Evolutionary conservation across 164 flowering plant species (phyloP).

Genomic region (Saururus chinensis): DNA sequence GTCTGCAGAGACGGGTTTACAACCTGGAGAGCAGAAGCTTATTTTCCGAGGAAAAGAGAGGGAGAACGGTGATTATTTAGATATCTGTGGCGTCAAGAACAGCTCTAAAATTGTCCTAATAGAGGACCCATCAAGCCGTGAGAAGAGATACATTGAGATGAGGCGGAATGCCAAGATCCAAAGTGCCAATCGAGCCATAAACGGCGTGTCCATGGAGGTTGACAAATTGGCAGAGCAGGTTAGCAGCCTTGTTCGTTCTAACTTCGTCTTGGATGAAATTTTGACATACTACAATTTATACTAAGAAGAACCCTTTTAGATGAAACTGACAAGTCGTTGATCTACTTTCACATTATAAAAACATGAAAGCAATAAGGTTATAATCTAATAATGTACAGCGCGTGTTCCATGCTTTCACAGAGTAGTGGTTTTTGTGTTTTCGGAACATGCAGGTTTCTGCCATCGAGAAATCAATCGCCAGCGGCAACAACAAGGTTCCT

Average conservation of each 20-base stretch:
- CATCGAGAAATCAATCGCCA: slow-evolving; percentile 46
- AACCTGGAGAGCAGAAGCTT: slow-evolving; percentile 46
- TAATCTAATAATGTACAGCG: background rate
- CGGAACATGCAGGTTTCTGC: slow-evolving; percentile 34
- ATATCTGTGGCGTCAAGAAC: slow-evolving; percentile 50
- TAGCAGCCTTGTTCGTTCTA: background rate
- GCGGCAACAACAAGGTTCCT: slow-evolving; percentile 44
- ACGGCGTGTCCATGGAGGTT: slow-evolving; percentile 47
- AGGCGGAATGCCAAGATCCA: slow-evolving; percentile 50
- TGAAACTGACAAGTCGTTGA: no score
- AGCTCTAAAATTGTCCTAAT: slow-evolving; percentile 45
- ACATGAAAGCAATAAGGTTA: no score
- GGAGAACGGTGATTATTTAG: slow-evolving; percentile 44
- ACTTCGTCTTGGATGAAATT: no score
- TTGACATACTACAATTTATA: no score
- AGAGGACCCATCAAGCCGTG: slow-evolving; percentile 60
- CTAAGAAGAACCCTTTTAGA: no score
- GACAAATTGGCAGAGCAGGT: slow-evolving; percentile 72
- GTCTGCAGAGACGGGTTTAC: slow-evolving; percentile 44
- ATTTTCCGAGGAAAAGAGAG: slow-evolving; percentile 52
- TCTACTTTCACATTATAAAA: no score
- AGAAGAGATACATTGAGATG: slow-evolving; percentile 45
- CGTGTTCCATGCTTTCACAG: no score
- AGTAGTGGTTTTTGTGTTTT: background rate
- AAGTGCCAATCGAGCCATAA: slow-evolving; percentile 38